Evolutionary conservation across 192 early-diverging fungal genomes (phyloP).

Genomic region (Mortierella antarctica): DNA sequence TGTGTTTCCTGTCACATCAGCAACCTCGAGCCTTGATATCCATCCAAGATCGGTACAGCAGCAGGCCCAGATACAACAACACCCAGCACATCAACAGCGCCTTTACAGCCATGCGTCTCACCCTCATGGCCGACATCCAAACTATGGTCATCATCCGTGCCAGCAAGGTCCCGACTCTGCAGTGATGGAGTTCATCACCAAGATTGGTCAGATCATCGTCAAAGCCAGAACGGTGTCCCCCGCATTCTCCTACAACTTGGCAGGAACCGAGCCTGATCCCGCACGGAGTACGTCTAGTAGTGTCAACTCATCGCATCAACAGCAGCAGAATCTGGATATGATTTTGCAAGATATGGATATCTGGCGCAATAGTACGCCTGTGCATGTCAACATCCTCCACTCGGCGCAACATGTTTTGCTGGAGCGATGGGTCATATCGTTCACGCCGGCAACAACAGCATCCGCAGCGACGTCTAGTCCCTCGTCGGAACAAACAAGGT

Average conservation of each 20-base stretch:
- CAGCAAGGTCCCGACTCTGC: constrained; percentile 31
- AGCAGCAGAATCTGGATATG: constrained; percentile 32
- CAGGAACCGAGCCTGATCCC: background rate
- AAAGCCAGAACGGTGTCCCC: constrained; percentile 39
- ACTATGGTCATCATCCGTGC: background rate
- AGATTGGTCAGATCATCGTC: constrained; percentile 48
- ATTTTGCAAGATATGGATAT: constrained; percentile 42
- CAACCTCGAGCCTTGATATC: background rate
- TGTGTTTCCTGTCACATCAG: constrained; percentile 8
- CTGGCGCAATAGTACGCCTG: constrained; percentile 41
- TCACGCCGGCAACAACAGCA: constrained; percentile 12
- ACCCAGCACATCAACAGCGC: constrained; percentile 2
- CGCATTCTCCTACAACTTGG: background rate
- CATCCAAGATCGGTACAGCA: background rate
- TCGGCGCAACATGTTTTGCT: constrained; percentile 29
- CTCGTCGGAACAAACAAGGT: constrained; percentile 14
- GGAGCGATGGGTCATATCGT: constrained; percentile 52
- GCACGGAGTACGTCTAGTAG: background rate
- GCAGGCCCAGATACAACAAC: background rate
- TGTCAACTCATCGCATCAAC: background rate
- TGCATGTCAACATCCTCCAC: constrained; percentile 47
- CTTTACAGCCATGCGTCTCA: constrained; percentile 1
- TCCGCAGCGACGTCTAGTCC: background rate
- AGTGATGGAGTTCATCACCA: constrained; percentile 52
- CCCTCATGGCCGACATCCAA: constrained; percentile 3